A percentile compares a stretch with the other conserved stretches of the same genome.
Conservation (phyloP, 805 yeast species). For the Kazachstania martiniae region DNA sequence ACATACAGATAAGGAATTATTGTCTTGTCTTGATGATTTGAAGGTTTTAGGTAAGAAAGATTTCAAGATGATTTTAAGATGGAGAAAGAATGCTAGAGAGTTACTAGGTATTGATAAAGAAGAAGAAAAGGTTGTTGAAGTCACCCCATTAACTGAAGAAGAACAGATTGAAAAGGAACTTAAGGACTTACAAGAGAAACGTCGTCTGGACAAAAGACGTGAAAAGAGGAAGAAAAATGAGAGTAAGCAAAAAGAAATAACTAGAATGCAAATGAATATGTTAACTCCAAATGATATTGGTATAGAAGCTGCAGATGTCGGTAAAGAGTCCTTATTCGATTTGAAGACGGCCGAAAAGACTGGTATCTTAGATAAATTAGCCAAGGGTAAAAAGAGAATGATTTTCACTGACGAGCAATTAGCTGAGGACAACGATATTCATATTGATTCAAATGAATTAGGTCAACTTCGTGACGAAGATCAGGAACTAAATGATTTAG, state of each 20-base stretch:
- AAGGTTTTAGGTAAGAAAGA: conserved; percentile 92
- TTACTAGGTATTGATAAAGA: conserved; percentile 55
- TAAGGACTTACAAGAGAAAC: conserved; percentile 58
- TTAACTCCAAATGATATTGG: conserved; percentile 87
- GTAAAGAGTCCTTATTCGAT: conserved; percentile 71
- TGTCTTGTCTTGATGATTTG: conserved; percentile 80
- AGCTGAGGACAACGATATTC: conserved; percentile 45
- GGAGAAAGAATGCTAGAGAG: conserved; percentile 82
- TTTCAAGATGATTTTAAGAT: conserved; percentile 70
- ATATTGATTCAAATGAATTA: conserved; percentile 36
- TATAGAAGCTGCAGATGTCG: conserved; percentile 77
- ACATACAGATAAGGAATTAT: conserved; percentile 66
- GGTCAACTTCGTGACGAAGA: conserved; percentile 27
- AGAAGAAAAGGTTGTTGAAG: conserved; percentile 44
- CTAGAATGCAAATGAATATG: conserved; percentile 94
- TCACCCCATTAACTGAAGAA: conserved; percentile 71
- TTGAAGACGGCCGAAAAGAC: conserved; percentile 79
- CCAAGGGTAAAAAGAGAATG: conserved; percentile 63
- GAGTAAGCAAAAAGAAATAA: conserved; percentile 72
- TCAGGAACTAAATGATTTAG: conserved; percentile 56
- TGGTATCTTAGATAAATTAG: conserved; percentile 63
- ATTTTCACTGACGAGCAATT: conserved; percentile 47
- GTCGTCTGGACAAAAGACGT: conserved; percentile 58
- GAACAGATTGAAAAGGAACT: conserved; percentile 83
- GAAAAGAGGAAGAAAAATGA: conserved; percentile 79